Conservation (phyloP, 2,329 filamentous ascomycete genomes). For the Ophiostoma tasmaniense region DNA sequence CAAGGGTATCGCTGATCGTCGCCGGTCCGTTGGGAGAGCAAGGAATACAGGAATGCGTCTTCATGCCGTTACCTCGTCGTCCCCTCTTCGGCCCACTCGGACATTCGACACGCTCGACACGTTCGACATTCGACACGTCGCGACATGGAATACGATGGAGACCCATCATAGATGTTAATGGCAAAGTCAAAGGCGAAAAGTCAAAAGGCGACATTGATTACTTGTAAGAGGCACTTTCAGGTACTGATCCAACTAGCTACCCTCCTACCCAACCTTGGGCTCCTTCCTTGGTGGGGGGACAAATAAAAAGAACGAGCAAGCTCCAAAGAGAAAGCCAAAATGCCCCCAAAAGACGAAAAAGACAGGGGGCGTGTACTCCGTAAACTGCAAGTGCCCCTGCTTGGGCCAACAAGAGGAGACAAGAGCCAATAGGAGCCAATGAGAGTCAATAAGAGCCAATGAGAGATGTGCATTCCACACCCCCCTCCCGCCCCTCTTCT, state of each 20-base stretch:
- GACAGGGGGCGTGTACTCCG: background rate
- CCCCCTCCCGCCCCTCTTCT: conserved; percentile 18
- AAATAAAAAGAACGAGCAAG: background rate
- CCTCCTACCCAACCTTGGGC: background rate
- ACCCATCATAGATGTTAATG: background rate
- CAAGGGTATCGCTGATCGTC: background rate
- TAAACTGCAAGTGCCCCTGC: background rate
- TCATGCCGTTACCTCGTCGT: background rate
- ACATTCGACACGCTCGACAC: background rate
- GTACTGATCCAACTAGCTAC: background rate
- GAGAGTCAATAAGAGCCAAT: conserved; percentile 15
- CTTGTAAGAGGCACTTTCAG: background rate
- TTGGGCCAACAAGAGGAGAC: conserved; percentile 10
- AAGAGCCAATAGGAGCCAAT: too few species aligned
- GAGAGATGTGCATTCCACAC: conserved; percentile 5
- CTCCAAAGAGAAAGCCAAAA: background rate
- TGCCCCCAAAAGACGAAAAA: background rate
- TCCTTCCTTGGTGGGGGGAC: conserved; percentile 2
- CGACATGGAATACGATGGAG: background rate
- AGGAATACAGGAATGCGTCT: background rate
- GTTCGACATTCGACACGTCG: too few species aligned
- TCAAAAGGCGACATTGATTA: background rate
- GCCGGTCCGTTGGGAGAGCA: background rate
- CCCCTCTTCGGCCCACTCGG: background rate
- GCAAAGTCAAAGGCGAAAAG: background rate